Percentiles rank a stretch among this genome's conserved stretches.
Conservation (phyloP, 2,329 filamentous ascomycete genomes). For the Aciculosporium take region DNA sequence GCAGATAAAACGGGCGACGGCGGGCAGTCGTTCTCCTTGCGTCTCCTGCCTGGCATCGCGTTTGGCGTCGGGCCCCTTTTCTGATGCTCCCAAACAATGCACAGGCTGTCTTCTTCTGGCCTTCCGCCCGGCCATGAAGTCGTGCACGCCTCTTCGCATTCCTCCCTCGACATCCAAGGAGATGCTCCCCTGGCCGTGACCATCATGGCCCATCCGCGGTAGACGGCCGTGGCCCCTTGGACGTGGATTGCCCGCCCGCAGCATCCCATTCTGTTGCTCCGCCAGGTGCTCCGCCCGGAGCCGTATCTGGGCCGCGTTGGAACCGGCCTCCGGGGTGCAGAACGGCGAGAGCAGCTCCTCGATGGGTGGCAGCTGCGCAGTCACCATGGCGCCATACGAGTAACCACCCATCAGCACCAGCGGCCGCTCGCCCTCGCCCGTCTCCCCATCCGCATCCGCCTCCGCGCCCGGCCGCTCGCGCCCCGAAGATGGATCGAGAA, state of each 20-base stretch:
- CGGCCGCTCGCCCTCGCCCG: conserved; percentile 10
- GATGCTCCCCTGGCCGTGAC: conserved; percentile 17
- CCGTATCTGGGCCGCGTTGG: conserved; percentile 53
- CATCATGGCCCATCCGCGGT: conserved; percentile 25
- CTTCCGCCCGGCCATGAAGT: conserved; percentile 29
- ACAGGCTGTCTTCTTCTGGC: conserved; percentile 8
- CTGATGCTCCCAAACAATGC: neutral
- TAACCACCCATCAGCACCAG: conserved; percentile 60
- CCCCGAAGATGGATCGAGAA: conserved; percentile 29
- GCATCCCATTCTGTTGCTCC: conserved; percentile 39
- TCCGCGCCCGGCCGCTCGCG: neutral
- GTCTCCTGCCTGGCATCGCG: neutral
- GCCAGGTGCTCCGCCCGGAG: conserved; percentile 56
- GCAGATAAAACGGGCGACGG: conserved; percentile 19
- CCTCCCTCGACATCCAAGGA: conserved; percentile 33
- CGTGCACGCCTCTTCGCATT: conserved; percentile 32
- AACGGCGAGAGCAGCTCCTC: conserved; percentile 47
- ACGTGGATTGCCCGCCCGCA: conserved; percentile 14
- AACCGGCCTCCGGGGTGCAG: conserved; percentile 33
- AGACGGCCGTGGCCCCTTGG: conserved; percentile 14
- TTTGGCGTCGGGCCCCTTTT: neutral
- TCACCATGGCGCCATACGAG: conserved; percentile 79
- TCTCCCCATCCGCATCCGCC: neutral
- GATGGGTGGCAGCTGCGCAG: conserved; percentile 54
- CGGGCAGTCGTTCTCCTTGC: conserved; percentile 15